phyloP scores from a whole-genome alignment of 2,329 filamentous ascomycete species.

The Zymoseptoria passerinii region DNA sequence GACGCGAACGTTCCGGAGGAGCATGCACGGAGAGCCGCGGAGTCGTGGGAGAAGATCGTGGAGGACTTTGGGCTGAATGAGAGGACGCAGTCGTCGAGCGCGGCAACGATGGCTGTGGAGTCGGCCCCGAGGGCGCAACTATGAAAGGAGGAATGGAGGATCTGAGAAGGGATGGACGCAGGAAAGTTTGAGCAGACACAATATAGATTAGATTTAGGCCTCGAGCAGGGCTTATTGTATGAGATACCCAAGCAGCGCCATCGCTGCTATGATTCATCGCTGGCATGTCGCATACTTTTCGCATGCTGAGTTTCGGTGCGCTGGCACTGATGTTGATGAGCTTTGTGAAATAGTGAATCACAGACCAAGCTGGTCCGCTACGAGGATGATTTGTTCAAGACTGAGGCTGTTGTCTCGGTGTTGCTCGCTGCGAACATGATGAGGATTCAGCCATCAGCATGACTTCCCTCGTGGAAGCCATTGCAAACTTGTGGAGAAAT shows the following conservation, averaged over 20 bases:
- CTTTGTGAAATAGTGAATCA: too few relatives aligned
- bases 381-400: too few relatives aligned
- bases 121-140: neutral
- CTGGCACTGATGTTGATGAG: too few relatives aligned
- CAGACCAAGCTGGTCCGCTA: too few relatives aligned
- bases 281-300: neutral
- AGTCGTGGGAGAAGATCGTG: conserved; percentile 45
- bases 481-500: too few relatives aligned
- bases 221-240: neutral
- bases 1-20: conserved; percentile 46
- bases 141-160: neutral
- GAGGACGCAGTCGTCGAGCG: neutral
- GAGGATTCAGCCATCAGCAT: too few relatives aligned
- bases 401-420: too few relatives aligned
- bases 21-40: conserved; percentile 45
- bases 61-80: conserved; percentile 25
- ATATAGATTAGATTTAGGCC: neutral
- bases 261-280: neutral
- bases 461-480: too few relatives aligned
- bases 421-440: too few relatives aligned
- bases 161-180: too few relatives aligned
- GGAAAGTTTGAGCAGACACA: neutral
- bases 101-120: neutral
- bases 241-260: neutral
- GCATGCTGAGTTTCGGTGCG: neutral